Evolutionary conservation across 257 asterid species (phyloP).

Genomic region (Thymus mandschuricus): DNA sequence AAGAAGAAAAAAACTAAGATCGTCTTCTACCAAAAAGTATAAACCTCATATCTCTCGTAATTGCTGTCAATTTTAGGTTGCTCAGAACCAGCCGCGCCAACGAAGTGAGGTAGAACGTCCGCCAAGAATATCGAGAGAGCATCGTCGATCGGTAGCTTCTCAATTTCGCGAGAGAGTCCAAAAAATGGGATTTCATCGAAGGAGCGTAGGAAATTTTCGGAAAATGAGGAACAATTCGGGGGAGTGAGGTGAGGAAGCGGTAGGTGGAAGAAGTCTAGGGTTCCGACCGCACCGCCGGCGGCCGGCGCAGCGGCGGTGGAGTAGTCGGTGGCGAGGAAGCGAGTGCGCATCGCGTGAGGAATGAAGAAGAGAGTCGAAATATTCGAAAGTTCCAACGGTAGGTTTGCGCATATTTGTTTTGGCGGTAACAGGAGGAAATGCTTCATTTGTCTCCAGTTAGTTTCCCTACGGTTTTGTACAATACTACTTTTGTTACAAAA

Average conservation of each 20-base stretch:
- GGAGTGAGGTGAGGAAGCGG: conserved; percentile 59
- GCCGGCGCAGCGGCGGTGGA: conserved; percentile 26
- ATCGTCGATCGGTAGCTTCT: conserved; percentile 63
- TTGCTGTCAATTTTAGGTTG: conserved; percentile 29
- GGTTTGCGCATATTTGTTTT: conserved; percentile 29
- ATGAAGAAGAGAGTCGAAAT: conserved; percentile 3
- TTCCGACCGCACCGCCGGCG: conserved; percentile 28
- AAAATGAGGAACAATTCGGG: conserved; percentile 31
- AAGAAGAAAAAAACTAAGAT: neutral
- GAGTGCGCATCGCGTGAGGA: conserved; percentile 74
- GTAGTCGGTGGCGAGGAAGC: conserved; percentile 62
- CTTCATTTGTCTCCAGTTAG: neutral
- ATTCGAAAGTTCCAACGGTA: conserved; percentile 34
- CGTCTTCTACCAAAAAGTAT: conserved; percentile 10
- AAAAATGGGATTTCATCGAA: conserved; percentile 50
- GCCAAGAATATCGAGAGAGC: conserved; percentile 69
- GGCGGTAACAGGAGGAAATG: conserved; percentile 37
- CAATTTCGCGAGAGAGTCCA: conserved; percentile 41
- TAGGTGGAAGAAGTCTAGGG: conserved; percentile 58
- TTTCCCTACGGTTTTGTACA: conserved; percentile 20
- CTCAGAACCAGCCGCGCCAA: conserved; percentile 37
- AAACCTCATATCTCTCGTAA: conserved; percentile 29
- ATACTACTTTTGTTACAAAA: neutral
- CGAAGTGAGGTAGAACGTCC: conserved; percentile 69
- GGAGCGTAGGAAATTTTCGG: conserved; percentile 35